Evolutionary conservation across 148 eudicot genomes (phyloP), one percentile per base, ranked within the genome.

Genomic region (Vaccinium corymbosum): DNA sequence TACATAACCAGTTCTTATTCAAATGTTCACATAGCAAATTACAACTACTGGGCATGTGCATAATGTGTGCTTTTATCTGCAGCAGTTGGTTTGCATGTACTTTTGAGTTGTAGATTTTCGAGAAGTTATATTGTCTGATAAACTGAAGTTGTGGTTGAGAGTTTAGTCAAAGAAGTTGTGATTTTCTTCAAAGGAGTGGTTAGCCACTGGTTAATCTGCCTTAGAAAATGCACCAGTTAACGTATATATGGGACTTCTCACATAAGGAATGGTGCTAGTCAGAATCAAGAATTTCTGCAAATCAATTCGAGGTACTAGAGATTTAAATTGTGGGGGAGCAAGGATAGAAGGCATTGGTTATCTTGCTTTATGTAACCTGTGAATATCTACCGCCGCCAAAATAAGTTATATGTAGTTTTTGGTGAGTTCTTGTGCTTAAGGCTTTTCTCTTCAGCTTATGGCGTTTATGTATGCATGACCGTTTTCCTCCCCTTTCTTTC

Each of bases 251-350:
- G 46, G 22, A 46, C 51, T 13, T 27, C 38, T 78, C 13, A 19
- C 61, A 59, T 57, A 59, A 32, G 82, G 12, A 25, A 14, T 38
- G 81, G 66, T 79, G 66, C 81, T 61, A 35, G 35, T 50, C 53
- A 56, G 80, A 78, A 7, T 79, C 29, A 15, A 49, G 0, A 42
- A 79, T 29, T 29, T 78, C n/a, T 17, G 49, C 25, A 16, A 35
- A 56, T 56, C 50, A 1, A 53, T 56, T 55, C 16, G 42, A 15
- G 64, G 66, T 17, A 27, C 20, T 78, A 27, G 59, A 78, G 29
- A 56, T 32, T 38, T 79, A 16, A 29, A 29, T 55, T 55, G 42
- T 5, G 25, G 35, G 4, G 38, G 56, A 38, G 68, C 3, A 22
- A 38, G 19, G 16, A 17, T 50, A 56, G 32, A 55, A 55, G 49